Evolutionary conservation across 2,329 filamentous ascomycete species (phyloP).

Genomic region (Penicillium digitatum): DNA sequence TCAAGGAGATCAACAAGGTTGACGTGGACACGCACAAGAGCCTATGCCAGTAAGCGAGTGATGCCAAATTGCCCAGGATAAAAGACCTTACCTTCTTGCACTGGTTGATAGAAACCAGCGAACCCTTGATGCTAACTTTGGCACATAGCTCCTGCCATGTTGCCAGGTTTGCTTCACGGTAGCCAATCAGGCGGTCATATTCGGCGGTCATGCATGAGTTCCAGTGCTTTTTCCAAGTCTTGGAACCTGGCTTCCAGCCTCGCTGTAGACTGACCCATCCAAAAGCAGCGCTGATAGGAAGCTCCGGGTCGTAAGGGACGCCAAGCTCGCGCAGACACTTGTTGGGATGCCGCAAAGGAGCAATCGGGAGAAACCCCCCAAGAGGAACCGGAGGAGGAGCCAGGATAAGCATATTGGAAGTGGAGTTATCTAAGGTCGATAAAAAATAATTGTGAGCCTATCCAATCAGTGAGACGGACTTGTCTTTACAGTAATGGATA

Average conservation of each 20-base stretch:
- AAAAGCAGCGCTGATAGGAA: slow-evolving; percentile 22
- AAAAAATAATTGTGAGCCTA: background rate
- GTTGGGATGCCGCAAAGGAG: background rate
- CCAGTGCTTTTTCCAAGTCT: slow-evolving; percentile 22
- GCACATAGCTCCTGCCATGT: slow-evolving; percentile 26
- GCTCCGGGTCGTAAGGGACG: background rate
- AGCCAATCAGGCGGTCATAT: slow-evolving; percentile 19
- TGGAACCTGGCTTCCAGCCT: slow-evolving; percentile 22
- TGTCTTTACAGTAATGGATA: background rate
- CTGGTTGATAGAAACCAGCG: slow-evolving; percentile 21
- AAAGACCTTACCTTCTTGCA: slow-evolving; percentile 26
- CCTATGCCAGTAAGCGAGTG: slow-evolving; percentile 13
- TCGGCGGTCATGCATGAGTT: slow-evolving; percentile 20
- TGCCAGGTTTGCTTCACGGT: slow-evolving; percentile 10
- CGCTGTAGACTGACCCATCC: slow-evolving; percentile 12
- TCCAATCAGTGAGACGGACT: background rate
- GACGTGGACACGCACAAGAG: slow-evolving; percentile 22
- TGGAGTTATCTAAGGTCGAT: background rate
- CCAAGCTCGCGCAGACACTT: background rate
- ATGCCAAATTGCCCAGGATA: background rate
- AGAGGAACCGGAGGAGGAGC: background rate
- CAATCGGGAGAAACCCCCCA: no score
- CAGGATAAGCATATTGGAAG: background rate
- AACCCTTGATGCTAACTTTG: slow-evolving; percentile 19
- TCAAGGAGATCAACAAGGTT: slow-evolving; percentile 33